Evolutionary conservation across 441 rosid species (phyloP).

Genomic region (Adansonia grandidieri): DNA sequence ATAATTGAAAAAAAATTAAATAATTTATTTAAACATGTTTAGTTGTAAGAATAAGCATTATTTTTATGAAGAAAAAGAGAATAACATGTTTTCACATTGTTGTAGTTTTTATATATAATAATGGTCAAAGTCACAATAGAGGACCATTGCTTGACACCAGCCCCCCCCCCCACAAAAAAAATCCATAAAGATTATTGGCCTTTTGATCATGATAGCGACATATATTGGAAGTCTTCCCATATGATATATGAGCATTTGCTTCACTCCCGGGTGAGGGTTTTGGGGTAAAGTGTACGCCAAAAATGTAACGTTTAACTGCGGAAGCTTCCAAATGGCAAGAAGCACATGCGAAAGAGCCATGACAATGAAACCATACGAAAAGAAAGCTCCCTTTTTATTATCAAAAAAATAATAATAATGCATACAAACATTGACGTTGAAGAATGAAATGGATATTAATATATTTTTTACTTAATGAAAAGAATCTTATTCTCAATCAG

Average conservation of each 20-base stretch:
- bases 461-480: neutral
- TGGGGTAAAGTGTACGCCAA: neutral
- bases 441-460: neutral
- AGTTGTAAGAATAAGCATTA: too few relatives aligned
- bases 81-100: too few relatives aligned
- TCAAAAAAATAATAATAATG: neutral
- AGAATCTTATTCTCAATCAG: neutral
- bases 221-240: neutral
- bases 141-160: too few relatives aligned
- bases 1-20: too few relatives aligned
- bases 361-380: neutral
- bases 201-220: neutral
- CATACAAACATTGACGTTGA: neutral
- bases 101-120: too few relatives aligned
- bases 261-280: neutral
- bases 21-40: too few relatives aligned
- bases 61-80: too few relatives aligned
- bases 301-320: neutral
- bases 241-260: neutral
- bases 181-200: too few relatives aligned
- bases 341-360: constrained; percentile 20
- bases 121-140: too few relatives aligned
- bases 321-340: constrained; percentile 13
- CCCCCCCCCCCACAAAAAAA: too few relatives aligned
- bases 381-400: neutral